phyloP scores from a whole-genome alignment of 768 basidiomycete genomes.

The Auricularia cornea region DNA sequence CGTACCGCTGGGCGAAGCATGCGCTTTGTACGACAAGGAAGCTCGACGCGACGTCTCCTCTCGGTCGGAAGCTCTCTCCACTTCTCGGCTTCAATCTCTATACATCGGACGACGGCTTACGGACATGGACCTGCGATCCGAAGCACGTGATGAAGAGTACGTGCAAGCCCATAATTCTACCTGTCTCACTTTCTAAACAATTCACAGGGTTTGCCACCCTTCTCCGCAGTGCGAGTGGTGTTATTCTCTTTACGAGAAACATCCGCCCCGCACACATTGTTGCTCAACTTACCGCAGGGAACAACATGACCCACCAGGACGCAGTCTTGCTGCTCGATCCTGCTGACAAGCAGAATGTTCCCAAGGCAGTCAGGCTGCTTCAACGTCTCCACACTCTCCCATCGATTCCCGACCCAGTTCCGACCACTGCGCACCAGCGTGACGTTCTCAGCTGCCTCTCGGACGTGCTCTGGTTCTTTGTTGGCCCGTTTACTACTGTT shows the following conservation, averaged over 20 bases:
- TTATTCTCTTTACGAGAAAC: not conserved
- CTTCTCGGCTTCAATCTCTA: not conserved
- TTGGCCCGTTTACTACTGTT: not conserved
- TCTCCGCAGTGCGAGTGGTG: not conserved
- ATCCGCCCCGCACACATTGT: not conserved
- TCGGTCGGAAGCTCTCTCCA: not conserved
- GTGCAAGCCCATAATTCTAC: too few relatives aligned
- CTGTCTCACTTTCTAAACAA: not conserved
- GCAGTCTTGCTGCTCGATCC: constrained; percentile 17
- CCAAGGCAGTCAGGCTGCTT: constrained; percentile 22
- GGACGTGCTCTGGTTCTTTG: not conserved
- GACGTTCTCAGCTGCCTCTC: not conserved
- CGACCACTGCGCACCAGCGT: not conserved
- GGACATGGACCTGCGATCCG: not conserved
- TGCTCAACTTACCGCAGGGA: not conserved
- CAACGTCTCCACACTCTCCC: constrained; percentile 3
- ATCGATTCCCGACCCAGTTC: not conserved
- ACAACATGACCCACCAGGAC: not conserved
- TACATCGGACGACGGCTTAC: not conserved
- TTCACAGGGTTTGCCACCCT: not conserved
- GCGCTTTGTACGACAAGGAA: not conserved
- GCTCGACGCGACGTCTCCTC: not conserved
- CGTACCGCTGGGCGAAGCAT: not conserved
- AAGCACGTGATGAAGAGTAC: not conserved
- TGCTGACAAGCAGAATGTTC: constrained; percentile 26